Evolutionary conservation across 192 early-diverging fungal genomes (phyloP).

Genomic region (Umbelopsis sp.): DNA sequence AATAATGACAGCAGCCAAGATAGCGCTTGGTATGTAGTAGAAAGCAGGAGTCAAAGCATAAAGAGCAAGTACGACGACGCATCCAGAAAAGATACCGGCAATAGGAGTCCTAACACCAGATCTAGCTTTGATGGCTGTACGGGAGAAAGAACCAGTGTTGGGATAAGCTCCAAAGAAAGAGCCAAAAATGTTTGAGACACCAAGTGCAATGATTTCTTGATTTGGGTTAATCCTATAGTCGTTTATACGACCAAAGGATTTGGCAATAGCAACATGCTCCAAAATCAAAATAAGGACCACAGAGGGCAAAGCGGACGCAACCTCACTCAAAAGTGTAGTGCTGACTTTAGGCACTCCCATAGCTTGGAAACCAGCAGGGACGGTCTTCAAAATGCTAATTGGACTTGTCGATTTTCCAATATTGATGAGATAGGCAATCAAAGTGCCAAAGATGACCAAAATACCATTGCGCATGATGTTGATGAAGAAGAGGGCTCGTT

Average conservation of each 20-base stretch:
- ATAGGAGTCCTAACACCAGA: conserved; percentile 81
- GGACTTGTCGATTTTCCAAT: conserved; percentile 43
- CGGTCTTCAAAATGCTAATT: conserved; percentile 67
- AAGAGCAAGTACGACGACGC: conserved; percentile 75
- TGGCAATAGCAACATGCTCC: conserved; percentile 90
- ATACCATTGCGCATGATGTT: conserved; percentile 75
- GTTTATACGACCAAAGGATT: conserved; percentile 86
- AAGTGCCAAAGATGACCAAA: conserved; percentile 73
- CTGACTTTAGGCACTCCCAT: conserved; percentile 57
- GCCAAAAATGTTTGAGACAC: conserved; percentile 78
- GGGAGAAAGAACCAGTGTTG: conserved; percentile 92
- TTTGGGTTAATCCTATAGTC: conserved; percentile 77
- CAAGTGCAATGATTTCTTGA: conserved; percentile 92
- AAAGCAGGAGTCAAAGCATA: conserved; percentile 79
- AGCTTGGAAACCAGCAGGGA: conserved; percentile 75
- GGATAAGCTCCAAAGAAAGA: conserved; percentile 88
- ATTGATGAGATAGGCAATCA: conserved; percentile 64
- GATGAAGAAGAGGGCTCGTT: conserved; percentile 63
- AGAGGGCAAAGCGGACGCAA: conserved; percentile 61
- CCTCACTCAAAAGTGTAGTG: conserved; percentile 54
- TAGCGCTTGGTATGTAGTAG: conserved; percentile 78
- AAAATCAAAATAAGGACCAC: conserved; percentile 78
- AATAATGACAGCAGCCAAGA: conserved; percentile 81
- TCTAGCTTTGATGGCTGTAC: conserved; percentile 84
- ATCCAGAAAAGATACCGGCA: conserved; percentile 73